Percentiles rank a stretch among this genome's conserved stretches.
These are phyloP conservation scores for Puya raimondii DNA, from an alignment of 176 grass and related monocot species.

Conservation along the genomic window DNA sequence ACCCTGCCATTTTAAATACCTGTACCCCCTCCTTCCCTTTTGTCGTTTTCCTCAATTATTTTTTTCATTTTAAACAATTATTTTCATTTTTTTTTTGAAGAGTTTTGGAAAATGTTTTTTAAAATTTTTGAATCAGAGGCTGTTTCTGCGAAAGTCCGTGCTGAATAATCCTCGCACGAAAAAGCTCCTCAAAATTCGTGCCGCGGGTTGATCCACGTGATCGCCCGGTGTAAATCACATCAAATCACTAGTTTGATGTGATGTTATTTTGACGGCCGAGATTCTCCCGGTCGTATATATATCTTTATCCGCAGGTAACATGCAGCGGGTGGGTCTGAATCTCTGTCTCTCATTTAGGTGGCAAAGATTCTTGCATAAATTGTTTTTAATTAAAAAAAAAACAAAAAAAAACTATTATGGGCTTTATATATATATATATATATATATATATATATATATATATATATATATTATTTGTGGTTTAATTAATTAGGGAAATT, in stretches of 20 bases:
- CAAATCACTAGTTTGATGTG: background rate
- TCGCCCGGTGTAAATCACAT: background rate
- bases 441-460: too few relatives aligned
- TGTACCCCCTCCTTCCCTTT: background rate
- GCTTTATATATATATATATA: background rate
- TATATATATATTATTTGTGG: background rate
- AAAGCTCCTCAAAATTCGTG: too few relatives aligned
- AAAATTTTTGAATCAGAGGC: background rate
- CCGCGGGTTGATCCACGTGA: too few relatives aligned
- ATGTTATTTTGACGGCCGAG: constrained; percentile 9
- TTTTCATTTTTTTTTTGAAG: background rate
- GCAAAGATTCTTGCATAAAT: constrained; percentile 9
- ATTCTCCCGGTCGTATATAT: background rate
- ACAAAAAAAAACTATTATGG: background rate
- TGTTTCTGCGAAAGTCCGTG: background rate
- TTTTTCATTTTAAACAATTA: background rate
- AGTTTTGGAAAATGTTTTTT: background rate
- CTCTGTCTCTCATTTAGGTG: constrained; percentile 33
- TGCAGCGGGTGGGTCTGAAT: constrained; percentile 16
- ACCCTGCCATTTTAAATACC: background rate
- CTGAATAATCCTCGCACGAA: background rate
- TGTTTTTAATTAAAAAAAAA: background rate
- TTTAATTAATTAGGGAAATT: background rate
- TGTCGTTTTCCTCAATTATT: background rate
- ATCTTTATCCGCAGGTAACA: background rate